Evolutionary conservation across 768 basidiomycete genomes (phyloP).

Genomic region (Leucosporidium scottii): DNA sequence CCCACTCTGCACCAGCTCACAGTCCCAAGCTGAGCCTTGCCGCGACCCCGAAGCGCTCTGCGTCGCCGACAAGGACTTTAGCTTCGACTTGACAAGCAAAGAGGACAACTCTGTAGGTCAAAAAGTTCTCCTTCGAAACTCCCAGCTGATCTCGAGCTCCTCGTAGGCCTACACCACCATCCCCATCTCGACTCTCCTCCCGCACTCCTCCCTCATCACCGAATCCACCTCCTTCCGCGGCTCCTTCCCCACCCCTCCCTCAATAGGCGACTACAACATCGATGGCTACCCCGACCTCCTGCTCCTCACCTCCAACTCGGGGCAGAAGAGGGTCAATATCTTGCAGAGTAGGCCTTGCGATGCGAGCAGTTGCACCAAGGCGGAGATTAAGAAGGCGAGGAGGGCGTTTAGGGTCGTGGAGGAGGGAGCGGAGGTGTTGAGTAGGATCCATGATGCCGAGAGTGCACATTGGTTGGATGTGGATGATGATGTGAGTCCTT

Average conservation of each 20-base stretch:
- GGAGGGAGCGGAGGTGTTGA: conserved; percentile 56
- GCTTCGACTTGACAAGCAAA: conserved; percentile 57
- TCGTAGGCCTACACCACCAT: conserved; percentile 63
- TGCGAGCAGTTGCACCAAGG: conserved; percentile 23
- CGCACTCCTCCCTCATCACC: conserved; percentile 54
- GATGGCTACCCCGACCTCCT: conserved; percentile 92
- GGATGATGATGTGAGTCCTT: conserved; percentile 78
- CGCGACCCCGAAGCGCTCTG: conserved; percentile 75
- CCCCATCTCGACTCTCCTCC: conserved; percentile 57
- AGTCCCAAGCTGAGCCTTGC: conserved; percentile 55
- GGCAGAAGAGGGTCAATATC: conserved; percentile 38
- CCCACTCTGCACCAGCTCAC: conserved; percentile 58
- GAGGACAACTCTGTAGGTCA: conserved; percentile 51
- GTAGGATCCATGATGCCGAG: conserved; percentile 66
- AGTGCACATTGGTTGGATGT: conserved; percentile 77
- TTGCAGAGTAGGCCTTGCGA: conserved; percentile 41
- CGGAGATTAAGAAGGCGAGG: conserved; percentile 43
- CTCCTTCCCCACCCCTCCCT: conserved; percentile 65
- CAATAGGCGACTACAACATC: conserved; percentile 79
- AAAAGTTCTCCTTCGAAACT: background rate
- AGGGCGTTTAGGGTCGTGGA: conserved; percentile 58
- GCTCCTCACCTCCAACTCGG: conserved; percentile 17
- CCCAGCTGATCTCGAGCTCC: background rate
- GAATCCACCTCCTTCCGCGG: conserved; percentile 61
- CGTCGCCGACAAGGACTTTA: conserved; percentile 67